Base-by-base conservation (phyloP, 495 filamentous ascomycete species). In the Tuber umbilicatum region DNA sequence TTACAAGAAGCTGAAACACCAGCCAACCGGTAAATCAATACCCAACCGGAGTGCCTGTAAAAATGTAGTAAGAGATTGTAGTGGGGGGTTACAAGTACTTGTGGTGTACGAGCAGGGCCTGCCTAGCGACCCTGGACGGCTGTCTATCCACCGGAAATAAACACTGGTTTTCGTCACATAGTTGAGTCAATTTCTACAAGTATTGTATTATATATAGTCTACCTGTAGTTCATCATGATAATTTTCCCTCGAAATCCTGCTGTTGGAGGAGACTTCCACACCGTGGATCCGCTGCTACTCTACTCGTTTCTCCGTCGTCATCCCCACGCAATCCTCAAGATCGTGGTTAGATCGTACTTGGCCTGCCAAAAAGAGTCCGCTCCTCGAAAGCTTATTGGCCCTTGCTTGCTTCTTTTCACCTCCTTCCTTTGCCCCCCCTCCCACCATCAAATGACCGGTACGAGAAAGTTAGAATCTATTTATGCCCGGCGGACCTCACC, bases 301-400 rank as follows among this genome's bases (percentile, higher is more conserved):
- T 31, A 7, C 55, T 31, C 31, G 27, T 64, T 77, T 68, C 21
- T 7, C 17, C 35, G 68, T 79, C 77, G 77, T 79, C 77, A 79
- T 79, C 74, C 60, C 43, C 76, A 79, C 77, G 77, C 76, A 79
- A 79, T 79, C 70, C 6, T 10, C 5, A 27, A 74, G 75, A 79
- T 78, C 75, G 77, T 70, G 76, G 77, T 43, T 78, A 79, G 75
- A 78, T 78, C 77, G 75, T 79, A 72, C 45, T 77, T 69, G 12
- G 12, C 27, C 35, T 77, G 74, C 47, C 75, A 60, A 79, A 60
- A 79, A 79, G 69, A 68, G 21, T 71, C 70, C 72, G 67, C 73
- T 73, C 73, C 47, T 45, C 50, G 68, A 70, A 78, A 55, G 42
- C 47, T 70, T 16, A 71, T 70, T 75, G 70, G 74, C 69, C 76